Evolutionary conservation across 345 rosid genomes (phyloP).

Genomic region (Linum usitatissimum): DNA sequence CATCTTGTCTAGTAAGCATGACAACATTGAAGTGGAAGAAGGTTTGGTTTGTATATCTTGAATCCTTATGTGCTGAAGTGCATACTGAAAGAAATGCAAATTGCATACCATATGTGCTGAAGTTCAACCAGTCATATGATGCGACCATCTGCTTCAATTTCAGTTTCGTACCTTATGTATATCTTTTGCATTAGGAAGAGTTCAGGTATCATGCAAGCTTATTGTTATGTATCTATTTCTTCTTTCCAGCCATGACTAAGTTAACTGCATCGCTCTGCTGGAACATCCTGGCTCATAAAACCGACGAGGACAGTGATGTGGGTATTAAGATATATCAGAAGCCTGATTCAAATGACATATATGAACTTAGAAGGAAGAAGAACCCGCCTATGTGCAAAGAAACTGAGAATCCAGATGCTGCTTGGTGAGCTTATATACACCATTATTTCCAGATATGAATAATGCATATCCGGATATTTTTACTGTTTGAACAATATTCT

Average conservation of each 20-base stretch:
- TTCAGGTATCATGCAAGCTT: not conserved
- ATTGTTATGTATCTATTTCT: slow-evolving; percentile 3
- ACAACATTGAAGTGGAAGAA: slow-evolving; percentile 67
- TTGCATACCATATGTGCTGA: too few relatives aligned
- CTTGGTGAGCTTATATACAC: slow-evolving; percentile 48
- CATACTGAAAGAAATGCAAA: not conserved
- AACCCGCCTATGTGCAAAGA: slow-evolving; percentile 81
- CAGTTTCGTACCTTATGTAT: too few relatives aligned
- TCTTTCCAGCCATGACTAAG: slow-evolving; percentile 56
- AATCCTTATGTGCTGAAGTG: not conserved
- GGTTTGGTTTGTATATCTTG: slow-evolving; percentile 30
- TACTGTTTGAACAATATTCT: not conserved
- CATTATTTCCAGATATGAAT: not conserved
- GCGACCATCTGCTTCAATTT: too few relatives aligned
- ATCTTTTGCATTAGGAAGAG: not conserved
- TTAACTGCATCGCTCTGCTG: slow-evolving; percentile 83
- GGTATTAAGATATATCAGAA: slow-evolving; percentile 87
- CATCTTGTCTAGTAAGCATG: slow-evolving; percentile 65
- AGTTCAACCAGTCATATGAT: too few relatives aligned
- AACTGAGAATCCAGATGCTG: slow-evolving; percentile 82
- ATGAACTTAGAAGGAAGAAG: slow-evolving; percentile 69
- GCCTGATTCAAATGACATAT: slow-evolving; percentile 80
- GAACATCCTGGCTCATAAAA: slow-evolving; percentile 87
- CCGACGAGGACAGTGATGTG: slow-evolving; percentile 82
- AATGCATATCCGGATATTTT: too few relatives aligned